These are phyloP conservation scores for Suillus decipiens DNA, from an alignment of 768 basidiomycete species.

Conservation along the genomic window DNA sequence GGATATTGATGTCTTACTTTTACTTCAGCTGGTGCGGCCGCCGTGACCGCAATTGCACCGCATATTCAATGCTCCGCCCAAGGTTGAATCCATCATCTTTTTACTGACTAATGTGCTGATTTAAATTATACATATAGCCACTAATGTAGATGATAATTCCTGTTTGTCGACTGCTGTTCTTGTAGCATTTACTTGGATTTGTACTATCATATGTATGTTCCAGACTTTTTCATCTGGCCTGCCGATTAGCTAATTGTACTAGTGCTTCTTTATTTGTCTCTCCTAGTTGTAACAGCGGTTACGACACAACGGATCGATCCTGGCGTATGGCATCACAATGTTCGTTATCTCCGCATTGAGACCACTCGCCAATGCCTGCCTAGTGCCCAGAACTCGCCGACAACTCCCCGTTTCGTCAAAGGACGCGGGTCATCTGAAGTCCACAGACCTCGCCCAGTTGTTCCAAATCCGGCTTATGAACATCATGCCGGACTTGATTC, in stretches of 20 bases:
- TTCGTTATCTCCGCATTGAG: conserved; percentile 45
- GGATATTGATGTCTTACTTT: conserved; percentile 4
- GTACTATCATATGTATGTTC: conserved; percentile 38
- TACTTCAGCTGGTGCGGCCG: conserved; percentile 53
- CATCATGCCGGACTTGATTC: conserved; percentile 42
- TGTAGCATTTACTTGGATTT: conserved; percentile 62
- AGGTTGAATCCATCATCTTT: conserved; percentile 24
- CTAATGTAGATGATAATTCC: conserved; percentile 1
- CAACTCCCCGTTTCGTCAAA: conserved; percentile 36
- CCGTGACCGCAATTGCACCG: conserved; percentile 44
- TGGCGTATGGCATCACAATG: conserved; percentile 51
- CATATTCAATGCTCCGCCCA: conserved; percentile 35
- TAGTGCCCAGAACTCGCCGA: conserved; percentile 38
- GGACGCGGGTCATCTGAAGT: conserved; percentile 38
- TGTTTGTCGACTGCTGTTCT: conserved; percentile 60
- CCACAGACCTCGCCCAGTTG: conserved; percentile 40
- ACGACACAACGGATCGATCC: conserved; percentile 46
- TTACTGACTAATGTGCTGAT: conserved; percentile 1
- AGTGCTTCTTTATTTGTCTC: conserved; percentile 64
- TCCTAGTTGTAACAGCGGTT: conserved; percentile 46
- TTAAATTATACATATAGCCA: neutral
- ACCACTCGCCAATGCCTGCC: conserved; percentile 29
- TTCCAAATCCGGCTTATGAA: conserved; percentile 32
- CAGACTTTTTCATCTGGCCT: neutral
- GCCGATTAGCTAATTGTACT: conserved; percentile 4